Evolutionary conservation across 768 basidiomycete genomes (phyloP).

Genomic region (Psilocybe cubensis): DNA sequence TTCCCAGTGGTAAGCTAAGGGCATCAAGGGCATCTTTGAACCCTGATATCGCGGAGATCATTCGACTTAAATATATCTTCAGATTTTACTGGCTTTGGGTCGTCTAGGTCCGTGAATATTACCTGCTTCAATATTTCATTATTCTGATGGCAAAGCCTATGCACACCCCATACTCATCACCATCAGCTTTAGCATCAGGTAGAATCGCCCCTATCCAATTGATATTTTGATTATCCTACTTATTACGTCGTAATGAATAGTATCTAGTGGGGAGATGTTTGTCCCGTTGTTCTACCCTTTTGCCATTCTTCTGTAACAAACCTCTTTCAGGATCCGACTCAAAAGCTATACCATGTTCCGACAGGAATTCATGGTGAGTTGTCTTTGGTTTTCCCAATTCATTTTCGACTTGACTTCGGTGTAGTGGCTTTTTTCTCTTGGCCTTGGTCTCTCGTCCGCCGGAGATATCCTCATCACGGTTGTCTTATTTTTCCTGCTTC

Average conservation of each 20-base stretch:
- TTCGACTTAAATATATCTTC: not conserved
- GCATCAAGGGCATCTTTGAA: too few species aligned
- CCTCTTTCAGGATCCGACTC: slow-evolving; percentile 23
- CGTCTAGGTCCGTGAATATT: slow-evolving; percentile 3
- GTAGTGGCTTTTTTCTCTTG: slow-evolving; percentile 57
- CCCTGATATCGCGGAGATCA: not conserved
- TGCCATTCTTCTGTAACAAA: not conserved
- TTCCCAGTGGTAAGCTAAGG: slow-evolving; percentile 5
- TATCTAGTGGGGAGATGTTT: slow-evolving; percentile 21
- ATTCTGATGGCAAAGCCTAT: not conserved
- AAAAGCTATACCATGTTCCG: slow-evolving; percentile 17
- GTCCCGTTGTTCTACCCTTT: not conserved
- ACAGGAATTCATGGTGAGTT: slow-evolving; percentile 18
- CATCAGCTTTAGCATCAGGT: slow-evolving; percentile 31
- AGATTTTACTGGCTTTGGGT: slow-evolving; percentile 16
- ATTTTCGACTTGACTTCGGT: not conserved
- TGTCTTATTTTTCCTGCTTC: slow-evolving; percentile 45
- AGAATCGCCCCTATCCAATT: not conserved
- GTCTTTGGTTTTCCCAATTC: too few species aligned
- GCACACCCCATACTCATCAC: not conserved
- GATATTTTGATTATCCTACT: not conserved
- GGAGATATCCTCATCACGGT: slow-evolving; percentile 51
- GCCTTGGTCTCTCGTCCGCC: slow-evolving; percentile 50
- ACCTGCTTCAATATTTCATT: not conserved
- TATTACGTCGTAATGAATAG: not conserved